Evolutionary conservation across 1,139 yeast genomes (phyloP), one percentile per base, ranked within the genome.

Genomic region (Lodderomyces metapsilosis): DNA sequence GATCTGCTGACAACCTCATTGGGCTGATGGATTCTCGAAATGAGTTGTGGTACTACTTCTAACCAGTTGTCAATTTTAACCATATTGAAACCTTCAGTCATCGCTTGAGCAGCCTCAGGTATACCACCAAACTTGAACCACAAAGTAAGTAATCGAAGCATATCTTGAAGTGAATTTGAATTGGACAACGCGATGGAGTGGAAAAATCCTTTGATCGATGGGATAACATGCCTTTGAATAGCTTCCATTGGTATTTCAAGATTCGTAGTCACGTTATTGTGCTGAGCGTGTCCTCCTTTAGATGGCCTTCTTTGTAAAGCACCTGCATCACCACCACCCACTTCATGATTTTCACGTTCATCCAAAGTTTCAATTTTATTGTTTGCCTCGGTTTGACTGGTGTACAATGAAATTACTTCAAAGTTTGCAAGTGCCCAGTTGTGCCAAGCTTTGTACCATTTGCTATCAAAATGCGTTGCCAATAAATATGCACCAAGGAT

Each of bases 371-470:
- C 50, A 39, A 46, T 38, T 36, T 56, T 56, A 35, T 48, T 57
- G 25, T 31, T 45, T 5, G 38, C 36, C 58, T 36, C 33, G 33
- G 58, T 61, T 40, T 67, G 73, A 11, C 76, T 64, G 0, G 82
- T 75, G 51, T 71, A 71, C 40, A 84, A 72, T 0, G 96, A 85
- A 22, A 92, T 87, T 1, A 91, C 97, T 57, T 91, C 97, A 59
- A 89, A 94, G 61, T 94, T 94, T 0, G 98, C 97, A 54, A 94
- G 69, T 0, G 98, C 98, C 99, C 99, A 94, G 57, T 89, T 91
- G 58, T 94, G 99, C 98, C 98, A 94, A 17, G 98, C 98, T 56
- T 94, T 92, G 58, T 94, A 94, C 97, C 98, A 94, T 34, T 79
- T 78, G 37, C 78, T 75, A 58, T 92, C 98, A 61, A 92, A 92